These are phyloP conservation scores for Westerdykella aurantiaca DNA, from an alignment of 2,329 filamentous ascomycete species.

Conservation along the genomic window DNA sequence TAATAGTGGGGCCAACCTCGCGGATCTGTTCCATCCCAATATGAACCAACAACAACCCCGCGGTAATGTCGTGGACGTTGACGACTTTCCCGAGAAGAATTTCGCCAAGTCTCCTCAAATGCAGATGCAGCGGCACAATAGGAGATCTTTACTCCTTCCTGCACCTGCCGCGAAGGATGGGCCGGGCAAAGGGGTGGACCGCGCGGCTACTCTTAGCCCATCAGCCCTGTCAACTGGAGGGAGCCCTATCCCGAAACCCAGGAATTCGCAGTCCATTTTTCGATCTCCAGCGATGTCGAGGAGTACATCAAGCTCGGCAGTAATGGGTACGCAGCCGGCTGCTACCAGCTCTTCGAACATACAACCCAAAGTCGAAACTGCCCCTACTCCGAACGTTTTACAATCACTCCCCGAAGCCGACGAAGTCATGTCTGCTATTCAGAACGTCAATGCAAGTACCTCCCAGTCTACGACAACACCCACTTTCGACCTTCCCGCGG, in stretches of 20 bases:
- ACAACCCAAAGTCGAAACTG: constrained; percentile 39
- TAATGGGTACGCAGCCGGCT: constrained; percentile 5
- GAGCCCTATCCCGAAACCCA: constrained; percentile 18
- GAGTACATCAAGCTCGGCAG: constrained; percentile 6
- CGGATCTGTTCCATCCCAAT: constrained; percentile 74
- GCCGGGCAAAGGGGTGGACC: constrained; percentile 12
- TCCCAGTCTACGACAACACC: constrained; percentile 27
- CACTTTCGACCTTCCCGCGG: constrained; percentile 43
- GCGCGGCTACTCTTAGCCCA: constrained; percentile 31
- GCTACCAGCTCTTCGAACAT: constrained; percentile 3
- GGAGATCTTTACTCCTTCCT: constrained; percentile 35
- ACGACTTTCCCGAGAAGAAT: constrained; percentile 45
- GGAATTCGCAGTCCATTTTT: constrained; percentile 13
- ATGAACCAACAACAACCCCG: constrained; percentile 55
- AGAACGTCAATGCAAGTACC: constrained; percentile 39
- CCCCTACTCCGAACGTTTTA: constrained; percentile 32
- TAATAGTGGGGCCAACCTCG: constrained; percentile 66
- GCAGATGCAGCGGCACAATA: constrained; percentile 27
- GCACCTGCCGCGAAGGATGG: constrained; percentile 27
- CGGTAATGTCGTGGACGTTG: constrained; percentile 58
- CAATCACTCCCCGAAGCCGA: constrained; percentile 37
- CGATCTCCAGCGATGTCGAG: constrained; percentile 16
- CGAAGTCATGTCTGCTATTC: constrained; percentile 49
- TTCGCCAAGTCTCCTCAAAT: constrained; percentile 27
- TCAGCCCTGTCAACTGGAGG: constrained; percentile 17